Base-by-base conservation (phyloP, 257 asterid genomes). In the Knoxia roxburghii region DNA sequence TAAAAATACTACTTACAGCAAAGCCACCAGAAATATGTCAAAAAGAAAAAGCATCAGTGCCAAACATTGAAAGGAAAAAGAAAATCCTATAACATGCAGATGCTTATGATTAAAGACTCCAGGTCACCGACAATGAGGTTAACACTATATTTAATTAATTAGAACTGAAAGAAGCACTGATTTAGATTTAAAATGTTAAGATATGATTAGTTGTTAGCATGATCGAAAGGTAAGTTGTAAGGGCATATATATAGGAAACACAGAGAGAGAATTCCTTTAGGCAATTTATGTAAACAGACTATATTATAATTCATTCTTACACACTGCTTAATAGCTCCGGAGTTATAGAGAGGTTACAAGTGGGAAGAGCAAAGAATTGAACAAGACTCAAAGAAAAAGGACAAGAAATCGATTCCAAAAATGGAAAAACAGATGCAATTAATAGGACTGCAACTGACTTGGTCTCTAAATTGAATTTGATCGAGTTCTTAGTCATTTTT, bases 1-100 rank as follows among this genome's bases (percentile, higher is more conserved):
- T 73, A 32, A 80, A 72, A 68, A 72, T 70, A 67, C 37, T 23
- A 39, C 23, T 29, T 63, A 24, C 23, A 41, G 10, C 54, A 48
- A 63, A 20, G 18, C 23, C 37, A 63, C 37, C 26, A 68, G 11
- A 3, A 18, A 59, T 10, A 12, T 46, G 6, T 13, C n/a, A 4
- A 13, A 46, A 46, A 13, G 15, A 13, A 46, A 11, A 20, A 33
- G 46, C 41, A 59, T 50, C 18, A 46, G 20, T 23, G 37, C 49
- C 65, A 60, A 60, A 60, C 12, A 30, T 10, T 17, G 24, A 60
- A 29, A 48, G 35, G 13, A n/a, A 17, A 29, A 4, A 10, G 57
- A 10, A 50, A 50, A 66, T 14, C 23, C 23, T 49, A 50, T 5
- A 13, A 32, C 48, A 65, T 32, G 49, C 29, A 30, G 10, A 20